These are phyloP conservation scores for Penicillium sp. DNA, from an alignment of 2,329 filamentous ascomycete genomes.

Conservation along the genomic window DNA sequence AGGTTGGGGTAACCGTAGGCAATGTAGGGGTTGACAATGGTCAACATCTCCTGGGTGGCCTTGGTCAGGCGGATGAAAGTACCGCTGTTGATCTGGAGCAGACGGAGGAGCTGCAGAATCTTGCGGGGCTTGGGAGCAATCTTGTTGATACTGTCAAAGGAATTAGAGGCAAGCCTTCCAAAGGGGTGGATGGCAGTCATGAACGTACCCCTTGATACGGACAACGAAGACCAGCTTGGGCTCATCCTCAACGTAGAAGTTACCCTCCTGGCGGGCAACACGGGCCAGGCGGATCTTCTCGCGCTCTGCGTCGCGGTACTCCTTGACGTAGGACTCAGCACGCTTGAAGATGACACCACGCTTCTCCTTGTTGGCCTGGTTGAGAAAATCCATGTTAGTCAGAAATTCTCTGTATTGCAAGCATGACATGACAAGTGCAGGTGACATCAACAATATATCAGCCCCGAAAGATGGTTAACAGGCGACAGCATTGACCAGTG, in stretches of 20 bases:
- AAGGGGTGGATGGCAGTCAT: no score
- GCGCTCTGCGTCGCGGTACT: conserved; percentile 97
- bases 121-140: conserved; percentile 99
- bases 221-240: conserved; percentile 95
- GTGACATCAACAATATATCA: conserved; percentile 51
- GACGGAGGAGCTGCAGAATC: conserved; percentile 98
- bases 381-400: conserved; percentile 23
- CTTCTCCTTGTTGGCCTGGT: conserved; percentile 96
- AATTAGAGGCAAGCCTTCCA: no score
- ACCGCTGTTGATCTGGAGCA: conserved; percentile 99
- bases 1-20: conserved; percentile 99
- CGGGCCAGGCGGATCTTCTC: conserved; percentile 95
- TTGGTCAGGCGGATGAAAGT: conserved; percentile 97
- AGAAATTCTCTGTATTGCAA: conserved; percentile 9
- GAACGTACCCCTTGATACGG: conserved; percentile 87
- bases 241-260: conserved; percentile 91
- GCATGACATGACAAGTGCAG: conserved; percentile 11
- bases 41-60: conserved; percentile 94
- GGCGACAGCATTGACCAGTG: conserved; percentile 89
- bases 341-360: conserved; percentile 98
- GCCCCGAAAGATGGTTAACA: conserved; percentile 58
- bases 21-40: conserved; percentile 97
- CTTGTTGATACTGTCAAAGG: conserved; percentile 90
- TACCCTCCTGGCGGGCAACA: conserved; percentile 83
- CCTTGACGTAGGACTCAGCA: conserved; percentile 98